A percentile compares a stretch with the other conserved stretches of the same genome.
phyloP scores from a whole-genome alignment of 129 eudicot species.

The Escallonia herrerae region DNA sequence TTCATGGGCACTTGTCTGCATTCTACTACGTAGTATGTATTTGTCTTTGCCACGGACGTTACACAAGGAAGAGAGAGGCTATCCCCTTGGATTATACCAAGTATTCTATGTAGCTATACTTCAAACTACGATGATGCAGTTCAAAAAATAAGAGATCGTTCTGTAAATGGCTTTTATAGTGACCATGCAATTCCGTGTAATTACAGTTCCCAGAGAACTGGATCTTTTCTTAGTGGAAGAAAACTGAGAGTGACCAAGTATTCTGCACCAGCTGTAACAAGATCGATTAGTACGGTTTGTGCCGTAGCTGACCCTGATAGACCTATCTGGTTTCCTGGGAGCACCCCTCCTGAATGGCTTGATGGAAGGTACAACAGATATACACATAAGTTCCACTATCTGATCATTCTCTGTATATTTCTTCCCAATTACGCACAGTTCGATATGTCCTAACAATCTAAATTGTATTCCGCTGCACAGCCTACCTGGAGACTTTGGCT shows the following conservation, averaged over 20 bases:
- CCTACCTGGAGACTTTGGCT: slow-evolving; percentile 96
- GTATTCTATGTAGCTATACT: background rate
- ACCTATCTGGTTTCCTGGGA: slow-evolving; percentile 99
- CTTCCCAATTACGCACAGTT: background rate
- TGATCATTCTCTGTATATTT: background rate
- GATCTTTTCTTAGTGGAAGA: slow-evolving; percentile 79
- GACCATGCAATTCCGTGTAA: background rate
- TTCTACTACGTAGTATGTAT: no score
- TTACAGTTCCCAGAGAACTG: slow-evolving; percentile 66
- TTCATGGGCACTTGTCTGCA: no score
- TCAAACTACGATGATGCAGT: background rate
- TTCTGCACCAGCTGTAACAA: slow-evolving; percentile 27
- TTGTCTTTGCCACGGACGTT: no score
- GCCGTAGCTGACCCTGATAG: slow-evolving; percentile 88
- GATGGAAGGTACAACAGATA: slow-evolving; percentile 71
- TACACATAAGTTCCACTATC: background rate
- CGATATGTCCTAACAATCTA: background rate
- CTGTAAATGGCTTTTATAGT: background rate
- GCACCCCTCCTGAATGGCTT: slow-evolving; percentile 98
- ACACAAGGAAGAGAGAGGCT: no score
- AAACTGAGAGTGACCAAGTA: slow-evolving; percentile 52
- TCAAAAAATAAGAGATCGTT: background rate
- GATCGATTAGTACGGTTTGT: slow-evolving; percentile 38
- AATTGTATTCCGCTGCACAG: slow-evolving; percentile 34
- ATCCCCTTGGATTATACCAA: no score